Base-by-base conservation (phyloP, 768 basidiomycete genomes). In the Pleurotus platypus region DNA sequence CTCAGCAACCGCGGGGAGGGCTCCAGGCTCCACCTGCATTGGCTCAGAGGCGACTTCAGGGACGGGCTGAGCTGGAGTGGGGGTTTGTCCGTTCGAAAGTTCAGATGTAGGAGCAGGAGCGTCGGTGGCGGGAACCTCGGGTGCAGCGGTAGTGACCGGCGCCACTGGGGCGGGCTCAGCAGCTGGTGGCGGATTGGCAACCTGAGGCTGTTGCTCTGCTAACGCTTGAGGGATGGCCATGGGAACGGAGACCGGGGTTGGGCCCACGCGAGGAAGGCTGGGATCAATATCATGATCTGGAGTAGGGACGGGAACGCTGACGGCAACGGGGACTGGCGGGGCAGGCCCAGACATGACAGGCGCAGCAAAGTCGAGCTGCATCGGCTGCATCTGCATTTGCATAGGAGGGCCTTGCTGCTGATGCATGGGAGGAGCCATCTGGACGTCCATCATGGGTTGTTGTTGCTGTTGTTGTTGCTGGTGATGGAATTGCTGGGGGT, bases 281-380 rank as follows among this genome's bases (percentile, higher is more conserved):
- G 51, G 51, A 9, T 54, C 51, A 9, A 54, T 54, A n/a, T 54
- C 51, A 18, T 54, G 51, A 54, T 54, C 51, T 39, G 35, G 51
- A 40, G 51, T 54, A 4, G 51, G 51, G 15, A 50, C 49, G 11
- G 49, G 49, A 16, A 54, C 39, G 12, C 20, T 37, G 39, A 54
- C 51, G 5, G 51, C 37, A 13, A 54, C 51, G 15, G 51, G 51
- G 4, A 54, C 39, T 40, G 51, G 50, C 12, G 37, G 37, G 24
- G 12, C 37, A 12, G 49, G 5, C 8, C 18, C 20, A 42, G 51
- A 13, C 16, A 38, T 22, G 42, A 40, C 20, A 1, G 51, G 39
- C 11, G 24, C 7, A 5, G n/a, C 18, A 11, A 40, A 42, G n/a
- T n/a, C 39, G 9, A 22, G 51, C 9, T 22, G 22, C 8, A 20